Evolutionary conservation across 495 filamentous ascomycete species (phyloP).

Genomic region (Diplogelasinospora grovesii): DNA sequence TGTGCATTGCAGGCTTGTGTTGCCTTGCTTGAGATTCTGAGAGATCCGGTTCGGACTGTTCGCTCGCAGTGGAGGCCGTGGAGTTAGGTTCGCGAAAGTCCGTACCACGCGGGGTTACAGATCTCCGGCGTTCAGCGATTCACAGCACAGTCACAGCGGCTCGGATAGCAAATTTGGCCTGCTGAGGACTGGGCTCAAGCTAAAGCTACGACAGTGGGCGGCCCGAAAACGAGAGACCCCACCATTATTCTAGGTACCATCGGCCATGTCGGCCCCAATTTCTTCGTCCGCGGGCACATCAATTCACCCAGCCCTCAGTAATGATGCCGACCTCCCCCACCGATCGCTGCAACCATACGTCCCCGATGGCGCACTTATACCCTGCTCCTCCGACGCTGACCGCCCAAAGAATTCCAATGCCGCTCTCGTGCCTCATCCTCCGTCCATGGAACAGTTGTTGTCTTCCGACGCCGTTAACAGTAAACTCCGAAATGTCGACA

Average conservation of each 20-base stretch:
- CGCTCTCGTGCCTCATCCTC: slow-evolving; percentile 9
- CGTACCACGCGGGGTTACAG: background rate
- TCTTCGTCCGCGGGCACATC: slow-evolving; percentile 32
- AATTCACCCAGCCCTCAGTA: slow-evolving; percentile 33
- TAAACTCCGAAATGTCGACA: slow-evolving; percentile 11
- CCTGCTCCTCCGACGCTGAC: slow-evolving; percentile 13
- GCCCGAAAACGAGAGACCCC: slow-evolving; percentile 19
- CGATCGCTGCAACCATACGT: slow-evolving; percentile 7
- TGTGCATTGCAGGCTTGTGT: background rate
- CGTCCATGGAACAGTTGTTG: too few species aligned
- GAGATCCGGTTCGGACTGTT: too few species aligned
- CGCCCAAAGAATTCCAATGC: slow-evolving; percentile 17
- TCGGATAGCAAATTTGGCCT: background rate
- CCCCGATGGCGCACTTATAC: slow-evolving; percentile 19
- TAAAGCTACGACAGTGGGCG: background rate
- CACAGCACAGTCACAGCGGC: background rate
- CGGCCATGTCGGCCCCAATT: slow-evolving; percentile 28
- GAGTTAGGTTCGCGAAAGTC: background rate
- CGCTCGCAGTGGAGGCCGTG: too few species aligned
- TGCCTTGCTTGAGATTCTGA: background rate
- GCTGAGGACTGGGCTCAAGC: background rate
- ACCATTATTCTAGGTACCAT: slow-evolving; percentile 6
- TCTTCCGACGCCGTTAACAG: slow-evolving; percentile 1
- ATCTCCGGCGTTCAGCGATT: too few species aligned
- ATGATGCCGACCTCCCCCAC: slow-evolving; percentile 16